Evolutionary conservation across 2,329 filamentous ascomycete species (phyloP), one percentile per base, ranked within the genome.

Genomic region (Fusarium armeniacum): DNA sequence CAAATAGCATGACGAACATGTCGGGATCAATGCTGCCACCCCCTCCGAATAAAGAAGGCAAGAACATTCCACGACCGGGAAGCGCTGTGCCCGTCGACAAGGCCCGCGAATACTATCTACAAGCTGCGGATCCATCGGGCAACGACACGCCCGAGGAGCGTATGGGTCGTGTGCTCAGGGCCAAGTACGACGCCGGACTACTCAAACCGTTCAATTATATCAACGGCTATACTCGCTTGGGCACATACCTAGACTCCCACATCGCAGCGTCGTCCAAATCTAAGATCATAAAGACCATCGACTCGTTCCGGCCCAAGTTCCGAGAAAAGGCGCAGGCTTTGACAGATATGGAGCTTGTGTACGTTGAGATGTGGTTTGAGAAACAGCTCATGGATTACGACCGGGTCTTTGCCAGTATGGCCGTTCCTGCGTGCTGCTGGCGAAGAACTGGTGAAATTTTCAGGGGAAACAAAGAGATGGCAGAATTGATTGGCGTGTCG

Each of bases 281-380:
- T 74, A 96, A 97, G 82, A 98, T 99, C 67, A 83, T 97, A 45
- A 90, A 93, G 64, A 95, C 97, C 76, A 87, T 99, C 44, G 93
- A 97, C 79, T 91, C 93, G 59, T 99, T 99, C 81, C 87, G 96
- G 46, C 96, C 96, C 18, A 97, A 97, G 77, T 99, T 99, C 76
- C 88, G 96, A 67, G 95, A 98, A 80, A 94, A 97, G 81, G 95
- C 97, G 78, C 94, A 98, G 71, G 90, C 87, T 35, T 84, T 98
- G 76, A 98, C 93, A 3, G 96, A 99, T 80, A 92, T 98, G 78
- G 93, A 99, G 80, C 88, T 99, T 28, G 91, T 98, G 30, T 89
- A 94, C 62, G 95, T 98, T 13, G 96, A 99, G 81, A 98, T 98
- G 93, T 98, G 96, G 95, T 98, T 99, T 77, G 96, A 99, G 80